Percentiles rank a stretch among this genome's conserved stretches.
Evolutionary conservation across 1,139 yeast species (phyloP).

Genomic region (Taphrina wiesneri): DNA sequence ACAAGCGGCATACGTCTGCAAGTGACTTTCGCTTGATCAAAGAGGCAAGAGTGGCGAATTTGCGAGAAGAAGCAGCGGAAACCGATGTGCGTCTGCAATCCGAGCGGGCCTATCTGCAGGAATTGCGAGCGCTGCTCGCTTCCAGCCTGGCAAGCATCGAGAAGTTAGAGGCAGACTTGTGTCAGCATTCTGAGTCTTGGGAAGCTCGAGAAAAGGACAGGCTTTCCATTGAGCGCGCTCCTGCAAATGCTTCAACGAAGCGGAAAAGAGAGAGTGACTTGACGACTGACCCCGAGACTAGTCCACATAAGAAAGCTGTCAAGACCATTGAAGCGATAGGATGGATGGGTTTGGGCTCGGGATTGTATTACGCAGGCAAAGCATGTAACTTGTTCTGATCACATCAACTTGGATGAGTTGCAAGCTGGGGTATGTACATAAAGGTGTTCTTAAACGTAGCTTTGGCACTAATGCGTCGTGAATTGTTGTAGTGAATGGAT

Average conservation of each 20-base stretch:
- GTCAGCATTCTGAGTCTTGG: constrained; percentile 15
- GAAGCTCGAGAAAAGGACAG: constrained; percentile 4
- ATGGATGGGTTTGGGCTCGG: constrained; percentile 2
- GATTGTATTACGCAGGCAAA: background rate
- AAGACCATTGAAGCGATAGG: background rate
- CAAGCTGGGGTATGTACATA: no score
- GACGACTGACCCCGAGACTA: background rate
- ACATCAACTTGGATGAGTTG: background rate
- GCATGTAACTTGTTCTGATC: background rate
- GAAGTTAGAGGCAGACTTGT: background rate
- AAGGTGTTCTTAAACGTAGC: no score
- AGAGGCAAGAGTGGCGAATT: background rate
- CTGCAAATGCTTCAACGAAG: background rate
- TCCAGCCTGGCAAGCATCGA: constrained; percentile 7
- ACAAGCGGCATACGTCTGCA: background rate
- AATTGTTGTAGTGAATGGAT: no score
- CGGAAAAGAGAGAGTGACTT: background rate
- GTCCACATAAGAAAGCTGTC: background rate
- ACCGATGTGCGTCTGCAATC: background rate
- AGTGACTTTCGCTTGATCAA: background rate
- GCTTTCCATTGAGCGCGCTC: background rate
- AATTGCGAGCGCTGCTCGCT: background rate
- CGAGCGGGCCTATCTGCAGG: background rate
- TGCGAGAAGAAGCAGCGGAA: constrained; percentile 1
- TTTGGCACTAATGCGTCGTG: background rate